phyloP scores from a whole-genome alignment of 805 yeast species.

The Yarrowia hollandica region DNA sequence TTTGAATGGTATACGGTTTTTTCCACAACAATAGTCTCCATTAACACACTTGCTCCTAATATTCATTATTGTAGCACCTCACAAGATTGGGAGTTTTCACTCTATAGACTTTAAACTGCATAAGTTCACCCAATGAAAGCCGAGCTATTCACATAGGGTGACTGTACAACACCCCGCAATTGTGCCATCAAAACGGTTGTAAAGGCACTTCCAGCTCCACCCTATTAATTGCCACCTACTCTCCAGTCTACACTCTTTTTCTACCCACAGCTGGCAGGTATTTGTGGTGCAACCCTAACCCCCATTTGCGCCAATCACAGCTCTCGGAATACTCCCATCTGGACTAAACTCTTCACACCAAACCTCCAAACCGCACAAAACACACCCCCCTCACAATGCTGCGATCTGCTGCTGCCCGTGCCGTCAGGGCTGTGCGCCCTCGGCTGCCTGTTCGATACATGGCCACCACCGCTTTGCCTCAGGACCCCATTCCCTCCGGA shows the following conservation, averaged over 20 bases:
- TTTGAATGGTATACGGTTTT: no score
- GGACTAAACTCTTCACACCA: conserved; percentile 9
- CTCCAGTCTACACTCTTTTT: no score
- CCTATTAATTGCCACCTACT: no score
- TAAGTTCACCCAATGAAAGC: conserved; percentile 15
- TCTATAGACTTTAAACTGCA: background rate
- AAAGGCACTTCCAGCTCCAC: no score
- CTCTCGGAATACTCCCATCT: conserved; percentile 14
- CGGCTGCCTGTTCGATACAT: conserved; percentile 19
- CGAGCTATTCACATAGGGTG: background rate
- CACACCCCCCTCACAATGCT: conserved; percentile 19
- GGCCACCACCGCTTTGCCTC: conserved; percentile 27
- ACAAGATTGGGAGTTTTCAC: background rate
- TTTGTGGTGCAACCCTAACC: conserved; percentile 16
- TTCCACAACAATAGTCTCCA: no score
- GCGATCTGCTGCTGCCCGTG: conserved; percentile 30
- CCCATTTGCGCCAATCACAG: conserved; percentile 25
- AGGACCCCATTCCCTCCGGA: conserved; percentile 25
- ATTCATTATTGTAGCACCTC: no score
- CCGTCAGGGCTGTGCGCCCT: conserved; percentile 29
- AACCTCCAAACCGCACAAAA: background rate
- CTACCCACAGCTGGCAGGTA: background rate
- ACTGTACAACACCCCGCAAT: background rate
- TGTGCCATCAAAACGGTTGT: background rate
- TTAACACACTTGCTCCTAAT: no score